phyloP scores from a whole-genome alignment of 805 yeast genomes.

The Ogataea ganodermae region DNA sequence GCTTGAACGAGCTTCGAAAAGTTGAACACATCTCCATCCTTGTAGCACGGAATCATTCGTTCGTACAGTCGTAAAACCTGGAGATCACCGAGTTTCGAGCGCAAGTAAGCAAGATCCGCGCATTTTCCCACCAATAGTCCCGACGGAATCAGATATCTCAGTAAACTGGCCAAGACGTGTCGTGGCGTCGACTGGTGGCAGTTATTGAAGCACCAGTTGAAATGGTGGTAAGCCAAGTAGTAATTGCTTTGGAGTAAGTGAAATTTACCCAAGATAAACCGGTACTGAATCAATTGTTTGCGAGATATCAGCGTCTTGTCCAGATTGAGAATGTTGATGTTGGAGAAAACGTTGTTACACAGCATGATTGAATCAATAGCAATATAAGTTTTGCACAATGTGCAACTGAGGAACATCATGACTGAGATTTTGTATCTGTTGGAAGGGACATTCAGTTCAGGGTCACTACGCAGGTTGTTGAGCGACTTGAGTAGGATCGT shows the following conservation, averaged over 20 bases:
- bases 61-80: conserved; percentile 37
- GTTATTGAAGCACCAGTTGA: conserved; percentile 50
- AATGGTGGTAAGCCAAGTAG: conserved; percentile 47
- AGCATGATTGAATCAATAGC: conserved; percentile 54
- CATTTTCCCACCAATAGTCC: conserved; percentile 53
- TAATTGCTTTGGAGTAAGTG: conserved; percentile 55
- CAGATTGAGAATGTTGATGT: conserved; percentile 53
- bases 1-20: conserved; percentile 38
- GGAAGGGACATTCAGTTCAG: conserved; percentile 36
- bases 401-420: conserved; percentile 49
- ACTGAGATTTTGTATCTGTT: conserved; percentile 44
- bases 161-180: conserved; percentile 38
- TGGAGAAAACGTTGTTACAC: conserved; percentile 62
- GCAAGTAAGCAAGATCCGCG: conserved; percentile 39
- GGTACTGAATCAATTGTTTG: conserved; percentile 51
- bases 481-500: conserved; percentile 49
- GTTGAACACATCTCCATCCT: conserved; percentile 43
- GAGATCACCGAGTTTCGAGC: conserved; percentile 16
- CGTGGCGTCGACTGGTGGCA: conserved; percentile 32
- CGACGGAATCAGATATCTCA: conserved; percentile 53
- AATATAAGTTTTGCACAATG: conserved; percentile 54
- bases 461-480: conserved; percentile 51
- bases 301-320: conserved; percentile 42
- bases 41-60: conserved; percentile 39
- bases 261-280: conserved; percentile 55